Evolutionary conservation across 495 filamentous ascomycete species (phyloP).

Genomic region (Staphylotrichum tortipilum): DNA sequence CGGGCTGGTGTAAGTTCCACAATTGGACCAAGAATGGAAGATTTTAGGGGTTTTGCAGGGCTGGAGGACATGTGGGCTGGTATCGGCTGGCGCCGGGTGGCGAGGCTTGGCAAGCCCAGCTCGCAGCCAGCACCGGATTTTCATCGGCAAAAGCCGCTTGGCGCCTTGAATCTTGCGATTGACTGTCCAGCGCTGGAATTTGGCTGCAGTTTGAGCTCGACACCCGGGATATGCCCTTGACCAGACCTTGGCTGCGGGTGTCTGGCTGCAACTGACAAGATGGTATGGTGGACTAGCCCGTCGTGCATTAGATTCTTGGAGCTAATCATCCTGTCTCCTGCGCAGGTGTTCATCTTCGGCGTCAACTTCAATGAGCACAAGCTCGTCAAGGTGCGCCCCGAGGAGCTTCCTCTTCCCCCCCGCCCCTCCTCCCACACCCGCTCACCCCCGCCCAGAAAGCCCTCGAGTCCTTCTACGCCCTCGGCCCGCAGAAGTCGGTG

Average conservation of each 20-base stretch:
- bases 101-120: too few species aligned
- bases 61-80: too few species aligned
- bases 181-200: constrained; percentile 5
- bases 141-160: constrained; percentile 6
- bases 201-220: neutral
- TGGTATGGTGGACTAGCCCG: constrained; percentile 17
- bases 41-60: neutral
- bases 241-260: constrained; percentile 13
- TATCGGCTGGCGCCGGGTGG: neutral
- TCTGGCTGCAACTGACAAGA: constrained; percentile 17
- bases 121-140: constrained; percentile 1
- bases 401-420: too few species aligned
- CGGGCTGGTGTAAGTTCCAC: too few species aligned
- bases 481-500: constrained; percentile 61
- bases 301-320: too few species aligned
- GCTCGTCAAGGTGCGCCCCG: constrained; percentile 62
- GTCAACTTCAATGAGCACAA: constrained; percentile 75
- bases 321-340: too few species aligned
- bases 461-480: constrained; percentile 81
- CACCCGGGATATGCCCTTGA: constrained; percentile 9
- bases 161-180: neutral
- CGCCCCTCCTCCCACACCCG: neutral
- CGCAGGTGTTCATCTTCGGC: constrained; percentile 77
- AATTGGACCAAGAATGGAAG: too few species aligned
- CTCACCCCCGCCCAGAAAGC: constrained; percentile 52